phyloP scores from a whole-genome alignment of 1,284 basidiomycete genomes.

The Dichomitus squalens region DNA sequence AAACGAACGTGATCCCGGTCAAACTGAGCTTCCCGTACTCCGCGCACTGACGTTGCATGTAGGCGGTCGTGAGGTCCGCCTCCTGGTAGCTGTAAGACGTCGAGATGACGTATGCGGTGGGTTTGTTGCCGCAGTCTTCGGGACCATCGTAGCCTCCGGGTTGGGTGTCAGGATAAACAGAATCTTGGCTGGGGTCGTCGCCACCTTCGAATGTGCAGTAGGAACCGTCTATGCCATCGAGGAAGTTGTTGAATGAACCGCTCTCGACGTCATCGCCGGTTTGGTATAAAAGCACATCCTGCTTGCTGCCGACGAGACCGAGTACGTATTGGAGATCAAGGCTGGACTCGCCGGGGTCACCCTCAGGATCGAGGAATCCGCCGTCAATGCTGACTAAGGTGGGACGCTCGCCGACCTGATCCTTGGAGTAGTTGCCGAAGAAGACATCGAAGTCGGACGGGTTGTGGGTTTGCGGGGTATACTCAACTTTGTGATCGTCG shows the following conservation, averaged over 20 bases:
- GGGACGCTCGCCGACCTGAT: slow-evolving; percentile 42
- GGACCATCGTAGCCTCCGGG: slow-evolving; percentile 42
- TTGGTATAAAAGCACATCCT: slow-evolving; percentile 48
- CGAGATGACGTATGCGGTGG: slow-evolving; percentile 55
- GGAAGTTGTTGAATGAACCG: slow-evolving; percentile 46
- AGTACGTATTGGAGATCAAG: slow-evolving; percentile 47
- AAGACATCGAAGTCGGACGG: slow-evolving; percentile 50
- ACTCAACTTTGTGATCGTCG: slow-evolving; percentile 40
- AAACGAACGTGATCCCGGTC: slow-evolving; percentile 62
- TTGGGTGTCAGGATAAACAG: slow-evolving; percentile 41
- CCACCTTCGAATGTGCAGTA: slow-evolving; percentile 47
- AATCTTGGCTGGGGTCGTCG: slow-evolving; percentile 45
- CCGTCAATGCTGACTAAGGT: slow-evolving; percentile 47
- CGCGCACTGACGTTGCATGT: slow-evolving; percentile 52
- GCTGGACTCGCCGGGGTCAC: slow-evolving; percentile 49
- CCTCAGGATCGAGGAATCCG: slow-evolving; percentile 23
- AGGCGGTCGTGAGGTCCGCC: slow-evolving; percentile 45
- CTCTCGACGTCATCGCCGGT: slow-evolving; percentile 46
- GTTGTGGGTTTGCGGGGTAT: slow-evolving; percentile 49
- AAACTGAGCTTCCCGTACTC: slow-evolving; percentile 63
- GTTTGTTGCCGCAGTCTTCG: slow-evolving; percentile 53
- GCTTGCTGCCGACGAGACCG: slow-evolving; percentile 39
- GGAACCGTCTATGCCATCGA: slow-evolving; percentile 48
- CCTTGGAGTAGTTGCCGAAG: slow-evolving; percentile 41
- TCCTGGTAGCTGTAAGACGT: slow-evolving; percentile 56